Evolutionary conservation across 306 rosid species (phyloP).

Genomic region (Styphnolobium japonicum): DNA sequence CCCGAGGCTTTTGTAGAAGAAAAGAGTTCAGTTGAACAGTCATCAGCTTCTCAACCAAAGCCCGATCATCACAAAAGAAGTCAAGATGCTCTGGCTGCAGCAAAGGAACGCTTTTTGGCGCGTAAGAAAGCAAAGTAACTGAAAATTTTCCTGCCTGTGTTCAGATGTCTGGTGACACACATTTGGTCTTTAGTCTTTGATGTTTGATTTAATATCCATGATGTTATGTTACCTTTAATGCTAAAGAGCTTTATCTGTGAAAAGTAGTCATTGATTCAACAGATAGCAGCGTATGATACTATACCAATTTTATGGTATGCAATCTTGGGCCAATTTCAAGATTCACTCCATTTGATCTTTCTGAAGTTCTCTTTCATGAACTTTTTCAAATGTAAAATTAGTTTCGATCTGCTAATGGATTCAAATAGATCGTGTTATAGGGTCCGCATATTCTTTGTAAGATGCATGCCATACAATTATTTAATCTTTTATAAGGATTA

Average conservation of each 20-base stretch:
- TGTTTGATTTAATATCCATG: neutral
- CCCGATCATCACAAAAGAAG: constrained; percentile 69
- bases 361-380: neutral
- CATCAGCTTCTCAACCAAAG: constrained; percentile 43
- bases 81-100: constrained; percentile 68
- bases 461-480: too few species aligned
- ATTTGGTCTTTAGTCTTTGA: neutral
- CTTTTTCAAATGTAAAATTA: neutral
- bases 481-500: too few species aligned
- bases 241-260: neutral
- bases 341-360: neutral
- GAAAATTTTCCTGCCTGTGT: constrained; percentile 15
- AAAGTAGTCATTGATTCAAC: neutral
- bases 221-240: constrained; percentile 10
- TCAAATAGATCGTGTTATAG: neutral
- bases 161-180: neutral
- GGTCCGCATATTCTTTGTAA: too few species aligned
- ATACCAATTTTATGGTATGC: neutral
- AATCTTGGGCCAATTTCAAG: neutral
- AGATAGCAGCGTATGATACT: neutral
- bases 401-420: too few species aligned
- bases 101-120: constrained; percentile 79
- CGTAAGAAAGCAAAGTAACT: constrained; percentile 67
- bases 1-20: constrained; percentile 13
- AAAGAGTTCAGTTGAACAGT: constrained; percentile 30